Evolutionary conservation across 73 alveolate species (phyloP), one percentile per base, ranked within the genome.

Genomic region (Paramecium sexaurelia): DNA sequence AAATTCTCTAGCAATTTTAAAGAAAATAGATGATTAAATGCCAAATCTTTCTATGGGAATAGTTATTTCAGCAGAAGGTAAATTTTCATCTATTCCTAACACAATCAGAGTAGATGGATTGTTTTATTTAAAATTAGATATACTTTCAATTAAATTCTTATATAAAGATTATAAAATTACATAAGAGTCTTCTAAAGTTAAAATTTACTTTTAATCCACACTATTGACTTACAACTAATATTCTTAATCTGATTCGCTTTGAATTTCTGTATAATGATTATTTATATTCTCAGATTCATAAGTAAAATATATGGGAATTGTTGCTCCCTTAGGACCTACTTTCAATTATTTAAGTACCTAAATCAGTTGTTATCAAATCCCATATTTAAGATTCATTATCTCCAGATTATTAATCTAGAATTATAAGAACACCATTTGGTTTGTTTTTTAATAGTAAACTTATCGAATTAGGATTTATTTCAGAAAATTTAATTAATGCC

Each of bases 401-500:
- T 33, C 15, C 61, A 5, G 67, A 51, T 51, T 15, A 51, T 71
- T 71, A 13, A 71, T 71, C 86, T 6, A 71, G 56, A 15, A 71
- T 71, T 32, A 71, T 71, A 2, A 71, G 17, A n/a, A 71, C 17
- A 15, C 57, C 86, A 35, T 37, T 37, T 4, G 56, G 57, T 71
- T 71, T 71, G 55, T 71, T 71, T 6, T 26, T 35, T 7, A 71
- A 17, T 13, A 71, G 17, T 22, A 11, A 57, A 29, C 47, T 9
- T 71, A 71, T 71, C 5, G 55, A 35, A 71, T 71, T 71, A 1
- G 37, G 11, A 35, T 32, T 35, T 15, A 71, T 71, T 37, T 71
- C 86, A 11, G 86, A 71, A 35, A 71, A 71, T 71, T 71, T 35
- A n/a, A 71, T 71, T 71, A 71, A 71, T 32, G 57, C 55, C 56